phyloP scores from a whole-genome alignment of 2,329 filamentous ascomycete genomes.

The Rosellinia necatrix region DNA sequence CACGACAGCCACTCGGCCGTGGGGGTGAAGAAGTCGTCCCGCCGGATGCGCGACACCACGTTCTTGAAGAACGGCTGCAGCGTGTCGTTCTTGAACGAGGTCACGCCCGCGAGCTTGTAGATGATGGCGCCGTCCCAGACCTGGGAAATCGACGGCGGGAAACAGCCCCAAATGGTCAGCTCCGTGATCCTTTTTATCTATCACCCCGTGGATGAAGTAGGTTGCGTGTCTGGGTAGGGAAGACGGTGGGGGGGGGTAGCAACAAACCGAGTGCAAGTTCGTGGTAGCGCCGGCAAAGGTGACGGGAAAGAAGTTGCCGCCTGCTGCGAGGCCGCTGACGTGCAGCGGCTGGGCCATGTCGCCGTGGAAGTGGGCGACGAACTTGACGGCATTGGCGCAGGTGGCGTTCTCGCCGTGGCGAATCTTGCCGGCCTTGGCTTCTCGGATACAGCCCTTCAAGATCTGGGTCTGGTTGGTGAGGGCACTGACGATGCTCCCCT shows the following conservation, averaged over 20 bases:
- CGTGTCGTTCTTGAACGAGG: conserved; percentile 27
- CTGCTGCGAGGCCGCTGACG: conserved; percentile 46
- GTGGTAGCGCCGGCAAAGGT: conserved; percentile 47
- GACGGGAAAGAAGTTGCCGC: conserved; percentile 55
- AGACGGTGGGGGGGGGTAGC: not conserved
- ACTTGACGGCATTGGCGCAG: conserved; percentile 41
- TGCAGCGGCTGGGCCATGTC: conserved; percentile 53
- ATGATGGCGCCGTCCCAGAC: conserved; percentile 56
- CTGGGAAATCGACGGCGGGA: conserved; percentile 14
- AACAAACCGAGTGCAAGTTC: conserved; percentile 52
- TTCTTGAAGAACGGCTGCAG: conserved; percentile 30
- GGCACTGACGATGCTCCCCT: conserved; percentile 36
- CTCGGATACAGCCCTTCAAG: conserved; percentile 25
- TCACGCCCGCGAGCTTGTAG: conserved; percentile 36
- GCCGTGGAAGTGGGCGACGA: conserved; percentile 47
- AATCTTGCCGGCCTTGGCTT: conserved; percentile 28
- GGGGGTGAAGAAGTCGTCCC: conserved; percentile 26
- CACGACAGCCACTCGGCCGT: conserved; percentile 28
- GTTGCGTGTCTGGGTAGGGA: not conserved
- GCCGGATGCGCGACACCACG: conserved; percentile 22
- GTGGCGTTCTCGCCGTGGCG: conserved; percentile 21
- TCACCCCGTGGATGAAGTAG: no score
- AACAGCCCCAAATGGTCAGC: conserved; percentile 6
- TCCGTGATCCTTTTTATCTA: not conserved
- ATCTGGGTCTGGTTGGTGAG: conserved; percentile 37